Percentiles rank a stretch among this genome's conserved stretches.
These are phyloP conservation scores for Ceratocystiopsis brevicomis DNA, from an alignment of 2,329 filamentous ascomycete genomes.

Conservation along the genomic window DNA sequence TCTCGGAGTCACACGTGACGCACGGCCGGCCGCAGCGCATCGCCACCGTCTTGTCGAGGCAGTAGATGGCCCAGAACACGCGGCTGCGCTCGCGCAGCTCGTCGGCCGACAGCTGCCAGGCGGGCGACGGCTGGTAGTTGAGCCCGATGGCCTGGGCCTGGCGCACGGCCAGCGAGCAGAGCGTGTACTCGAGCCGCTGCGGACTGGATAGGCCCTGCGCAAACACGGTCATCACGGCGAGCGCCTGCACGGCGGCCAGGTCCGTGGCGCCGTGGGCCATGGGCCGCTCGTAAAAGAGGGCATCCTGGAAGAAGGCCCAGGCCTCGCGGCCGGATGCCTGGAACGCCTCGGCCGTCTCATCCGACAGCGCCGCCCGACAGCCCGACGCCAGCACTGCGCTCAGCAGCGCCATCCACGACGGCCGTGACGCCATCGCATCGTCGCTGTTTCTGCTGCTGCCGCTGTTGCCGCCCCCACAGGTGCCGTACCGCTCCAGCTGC, in stretches of 20 bases:
- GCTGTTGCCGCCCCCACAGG: not conserved
- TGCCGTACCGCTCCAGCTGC: not conserved
- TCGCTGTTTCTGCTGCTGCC: too few relatives aligned
- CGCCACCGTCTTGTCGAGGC: conserved; percentile 3
- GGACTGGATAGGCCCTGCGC: conserved; percentile 3
- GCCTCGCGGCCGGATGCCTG: conserved; percentile 3
- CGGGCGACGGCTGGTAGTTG: not conserved
- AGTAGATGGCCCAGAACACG: conserved; percentile 4
- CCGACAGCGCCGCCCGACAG: conserved; percentile 2
- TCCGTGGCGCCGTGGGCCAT: conserved; percentile 2
- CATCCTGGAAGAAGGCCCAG: conserved; percentile 3
- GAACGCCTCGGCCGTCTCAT: conserved; percentile 3
- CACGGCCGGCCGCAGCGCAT: conserved; percentile 2
- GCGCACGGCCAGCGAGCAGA: conserved; percentile 2
- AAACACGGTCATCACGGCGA: conserved; percentile 3
- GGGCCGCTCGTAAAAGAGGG: conserved; percentile 2
- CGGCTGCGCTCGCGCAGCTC: conserved; percentile 2
- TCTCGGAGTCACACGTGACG: not conserved
- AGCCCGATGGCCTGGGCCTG: conserved; percentile 3
- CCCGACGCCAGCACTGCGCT: conserved; percentile 3
- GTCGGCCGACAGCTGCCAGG: not conserved
- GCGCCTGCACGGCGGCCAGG: conserved; percentile 3
- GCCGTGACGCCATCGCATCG: not conserved
- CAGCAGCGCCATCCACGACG: conserved; percentile 3
- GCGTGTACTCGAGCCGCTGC: conserved; percentile 4